Evolutionary conservation across 306 rosid species (phyloP), one percentile per base, ranked within the genome.

Genomic region (Herpetospermum pedunculosum): DNA sequence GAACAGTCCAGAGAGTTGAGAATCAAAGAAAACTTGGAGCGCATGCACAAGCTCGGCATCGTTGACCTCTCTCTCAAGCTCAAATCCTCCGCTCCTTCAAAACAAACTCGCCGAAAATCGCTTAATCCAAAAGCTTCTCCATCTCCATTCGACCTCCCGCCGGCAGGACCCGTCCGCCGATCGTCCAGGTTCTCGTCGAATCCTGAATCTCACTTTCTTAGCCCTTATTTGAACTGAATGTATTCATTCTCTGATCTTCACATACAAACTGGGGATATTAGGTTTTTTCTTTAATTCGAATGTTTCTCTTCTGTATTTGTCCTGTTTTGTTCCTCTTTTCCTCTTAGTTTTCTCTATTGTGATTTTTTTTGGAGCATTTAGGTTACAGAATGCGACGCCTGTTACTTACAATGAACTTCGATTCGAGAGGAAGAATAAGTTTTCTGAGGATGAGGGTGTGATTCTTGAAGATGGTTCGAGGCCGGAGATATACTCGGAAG

Each of bases 1-100:
- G 96, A 95, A 84, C 84, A 84, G 53, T 80, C 85, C n/a, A 85
- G 96, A 74, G 89, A 91, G 77, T 83, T 89, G 77, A 82, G 99
- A 75, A 91, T 95, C 85, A 85, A 81, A 75, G 86, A 90, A 85
- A 95, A 89, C 72, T 86, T 83, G 0, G 86, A 91, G 75, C 85
- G 89, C 53, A 80, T 95, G 92, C 83, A 87, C 11, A 87, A 88
- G 81, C 85, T 95, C 2, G 96, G 97, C 6, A 84, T 95, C 53
- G 41, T 83, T 7, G 96, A 89, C 30, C 86, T 93, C 81, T 93
- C 98, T 6, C 87, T 81, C 74, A 75, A 87, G 71, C 83, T 91
- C 84, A 89, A 86, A 78, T 68, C 83, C 52, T 73, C 57, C 2
- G 18, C 46, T 19, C 74, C 62, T 5, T 74, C 78, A 2, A 85